Percentiles rank a stretch among this genome's conserved stretches.
phyloP scores from a whole-genome alignment of 306 rosid species.

The Herpetospermum pedunculosum region DNA sequence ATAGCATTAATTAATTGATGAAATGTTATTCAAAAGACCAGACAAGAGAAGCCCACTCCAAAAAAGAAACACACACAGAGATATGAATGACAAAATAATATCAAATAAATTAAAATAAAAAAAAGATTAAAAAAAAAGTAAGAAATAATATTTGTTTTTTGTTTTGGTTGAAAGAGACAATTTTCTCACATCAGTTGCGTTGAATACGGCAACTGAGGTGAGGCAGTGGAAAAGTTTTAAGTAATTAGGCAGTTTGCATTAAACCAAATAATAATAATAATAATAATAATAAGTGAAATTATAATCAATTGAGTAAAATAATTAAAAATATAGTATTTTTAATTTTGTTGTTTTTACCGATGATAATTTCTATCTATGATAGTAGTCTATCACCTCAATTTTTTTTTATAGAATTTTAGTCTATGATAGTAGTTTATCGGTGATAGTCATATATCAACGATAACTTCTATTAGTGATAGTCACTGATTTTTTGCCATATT shows the following conservation, averaged over 20 bases:
- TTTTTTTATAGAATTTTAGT: no score
- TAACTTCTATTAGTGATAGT: no score
- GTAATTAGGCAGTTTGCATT: not conserved
- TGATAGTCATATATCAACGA: no score
- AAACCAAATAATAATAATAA: not conserved
- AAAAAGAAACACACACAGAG: not conserved
- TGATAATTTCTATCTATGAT: no score
- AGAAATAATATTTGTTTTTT: constrained; percentile 4
- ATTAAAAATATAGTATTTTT: no score
- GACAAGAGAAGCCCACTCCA: constrained; percentile 5
- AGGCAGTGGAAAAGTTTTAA: not conserved
- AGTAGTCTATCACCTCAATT: no score
- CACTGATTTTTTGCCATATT: no score
- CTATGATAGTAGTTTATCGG: no score
- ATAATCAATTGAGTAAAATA: no score
- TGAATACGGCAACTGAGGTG: not conserved
- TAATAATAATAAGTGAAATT: no score
- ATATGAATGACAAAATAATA: not conserved
- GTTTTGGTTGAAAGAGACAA: constrained; percentile 2
- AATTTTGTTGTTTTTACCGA: no score
- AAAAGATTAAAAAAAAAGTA: not conserved
- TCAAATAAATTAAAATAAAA: not conserved
- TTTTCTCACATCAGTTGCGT: not conserved
- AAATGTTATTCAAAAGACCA: not conserved
- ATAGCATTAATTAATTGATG: not conserved